Conservation (phyloP, 1,284 basidiomycete genomes). For the Pyrrhoderma lamaoense region DNA sequence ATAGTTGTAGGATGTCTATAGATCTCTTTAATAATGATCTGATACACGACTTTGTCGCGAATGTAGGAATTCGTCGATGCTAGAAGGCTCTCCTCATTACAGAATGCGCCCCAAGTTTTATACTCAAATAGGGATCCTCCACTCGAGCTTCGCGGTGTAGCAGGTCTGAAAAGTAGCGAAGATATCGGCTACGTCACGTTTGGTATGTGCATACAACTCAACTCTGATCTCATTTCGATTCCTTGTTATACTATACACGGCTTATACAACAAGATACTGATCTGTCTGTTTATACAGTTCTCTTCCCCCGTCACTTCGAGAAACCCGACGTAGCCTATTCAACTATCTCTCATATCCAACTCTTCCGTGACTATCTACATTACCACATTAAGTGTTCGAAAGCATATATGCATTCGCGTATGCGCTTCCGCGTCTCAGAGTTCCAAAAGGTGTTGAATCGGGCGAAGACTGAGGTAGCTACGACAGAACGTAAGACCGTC, state of each 20-base stretch:
- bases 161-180: constrained; percentile 77
- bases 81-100: constrained; percentile 84
- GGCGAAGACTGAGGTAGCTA: constrained; percentile 90
- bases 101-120: constrained; percentile 97
- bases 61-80: constrained; percentile 99
- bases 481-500: constrained; percentile 87
- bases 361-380: constrained; percentile 97
- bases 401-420: constrained; percentile 98
- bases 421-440: constrained; percentile 91
- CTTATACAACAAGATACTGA: background rate
- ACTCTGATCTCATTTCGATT: background rate
- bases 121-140: constrained; percentile 96
- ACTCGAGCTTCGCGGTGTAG: constrained; percentile 86
- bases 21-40: too few species aligned
- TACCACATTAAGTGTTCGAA: constrained; percentile 99
- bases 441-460: constrained; percentile 98
- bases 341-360: constrained; percentile 93
- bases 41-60: too few species aligned
- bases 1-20: background rate
- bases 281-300: constrained; percentile 40
- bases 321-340: constrained; percentile 66
- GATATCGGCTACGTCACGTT: constrained; percentile 99
- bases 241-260: background rate
- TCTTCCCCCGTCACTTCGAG: constrained; percentile 94
- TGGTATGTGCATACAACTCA: constrained; percentile 31